These are phyloP conservation scores for Apiospora malaysiana DNA, from an alignment of 2,329 filamentous ascomycete genomes.

Conservation along the genomic window DNA sequence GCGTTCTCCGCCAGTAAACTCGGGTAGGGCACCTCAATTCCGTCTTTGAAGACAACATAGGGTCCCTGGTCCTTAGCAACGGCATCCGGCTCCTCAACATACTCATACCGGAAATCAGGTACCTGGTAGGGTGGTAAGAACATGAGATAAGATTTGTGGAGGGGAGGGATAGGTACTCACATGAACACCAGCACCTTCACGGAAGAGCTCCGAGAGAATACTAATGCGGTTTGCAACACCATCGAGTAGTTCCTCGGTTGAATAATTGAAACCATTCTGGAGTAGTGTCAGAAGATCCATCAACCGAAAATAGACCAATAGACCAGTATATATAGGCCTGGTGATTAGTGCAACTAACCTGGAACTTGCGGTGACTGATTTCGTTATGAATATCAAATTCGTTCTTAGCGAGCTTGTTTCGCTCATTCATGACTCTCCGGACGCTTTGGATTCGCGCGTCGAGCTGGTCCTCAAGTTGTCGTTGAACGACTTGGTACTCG, in stretches of 20 bases:
- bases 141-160: not conserved
- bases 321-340: conserved; percentile 19
- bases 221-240: conserved; percentile 36
- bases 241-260: conserved; percentile 37
- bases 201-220: conserved; percentile 36
- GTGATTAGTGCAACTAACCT: conserved; percentile 37
- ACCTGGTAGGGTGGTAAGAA: conserved; percentile 28
- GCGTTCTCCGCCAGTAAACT: conserved; percentile 41
- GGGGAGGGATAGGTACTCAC: conserved; percentile 32
- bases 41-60: conserved; percentile 35
- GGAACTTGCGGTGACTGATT: conserved; percentile 46
- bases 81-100: conserved; percentile 32
- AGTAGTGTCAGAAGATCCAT: conserved; percentile 29
- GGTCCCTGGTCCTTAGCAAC: conserved; percentile 34
- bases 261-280: conserved; percentile 37
- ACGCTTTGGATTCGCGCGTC: conserved; percentile 11
- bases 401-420: conserved; percentile 20
- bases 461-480: conserved; percentile 56
- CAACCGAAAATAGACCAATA: conserved; percentile 15
- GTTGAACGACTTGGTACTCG: conserved; percentile 58
- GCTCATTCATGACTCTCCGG: not conserved
- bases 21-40: conserved; percentile 41
- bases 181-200: conserved; percentile 33
- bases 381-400: conserved; percentile 43
- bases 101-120: conserved; percentile 36